These are phyloP conservation scores for Ambrosiella xylebori DNA, from an alignment of 2,329 filamentous ascomycete species.

Conservation along the genomic window DNA sequence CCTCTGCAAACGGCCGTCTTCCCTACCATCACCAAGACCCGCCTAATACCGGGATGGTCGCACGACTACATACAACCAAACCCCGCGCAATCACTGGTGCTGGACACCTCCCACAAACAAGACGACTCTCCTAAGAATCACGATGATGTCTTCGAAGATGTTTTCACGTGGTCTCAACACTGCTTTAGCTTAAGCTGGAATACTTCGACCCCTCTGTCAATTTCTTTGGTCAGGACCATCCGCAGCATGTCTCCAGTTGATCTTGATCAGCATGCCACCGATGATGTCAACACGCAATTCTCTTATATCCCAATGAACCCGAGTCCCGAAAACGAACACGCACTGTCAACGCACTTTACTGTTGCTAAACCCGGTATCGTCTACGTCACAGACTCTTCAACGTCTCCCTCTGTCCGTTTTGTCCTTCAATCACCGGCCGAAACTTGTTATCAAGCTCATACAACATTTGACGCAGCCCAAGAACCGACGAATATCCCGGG, in stretches of 20 bases:
- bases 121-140: not conserved
- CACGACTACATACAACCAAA: not conserved
- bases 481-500: not conserved
- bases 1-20: not conserved
- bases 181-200: slow-evolving; percentile 8
- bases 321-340: not conserved
- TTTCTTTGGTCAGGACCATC: not conserved
- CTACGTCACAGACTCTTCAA: slow-evolving; percentile 4
- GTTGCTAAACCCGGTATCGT: slow-evolving; percentile 1
- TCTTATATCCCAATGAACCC: not conserved
- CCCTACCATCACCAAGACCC: not conserved
- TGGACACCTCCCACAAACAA: slow-evolving; percentile 1
- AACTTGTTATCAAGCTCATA: not conserved
- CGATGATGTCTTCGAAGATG: not conserved
- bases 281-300: not conserved
- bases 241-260: not conserved
- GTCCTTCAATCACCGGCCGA: slow-evolving; percentile 2
- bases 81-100: not conserved
- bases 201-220: not conserved
- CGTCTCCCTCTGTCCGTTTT: not conserved
- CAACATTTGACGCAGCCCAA: not conserved
- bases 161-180: not conserved
- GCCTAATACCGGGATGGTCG: not conserved
- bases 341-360: slow-evolving; percentile 1
- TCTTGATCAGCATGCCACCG: not conserved